Conservation (phyloP, 2,329 filamentous ascomycete genomes). For the Botrytis byssoidea region DNA sequence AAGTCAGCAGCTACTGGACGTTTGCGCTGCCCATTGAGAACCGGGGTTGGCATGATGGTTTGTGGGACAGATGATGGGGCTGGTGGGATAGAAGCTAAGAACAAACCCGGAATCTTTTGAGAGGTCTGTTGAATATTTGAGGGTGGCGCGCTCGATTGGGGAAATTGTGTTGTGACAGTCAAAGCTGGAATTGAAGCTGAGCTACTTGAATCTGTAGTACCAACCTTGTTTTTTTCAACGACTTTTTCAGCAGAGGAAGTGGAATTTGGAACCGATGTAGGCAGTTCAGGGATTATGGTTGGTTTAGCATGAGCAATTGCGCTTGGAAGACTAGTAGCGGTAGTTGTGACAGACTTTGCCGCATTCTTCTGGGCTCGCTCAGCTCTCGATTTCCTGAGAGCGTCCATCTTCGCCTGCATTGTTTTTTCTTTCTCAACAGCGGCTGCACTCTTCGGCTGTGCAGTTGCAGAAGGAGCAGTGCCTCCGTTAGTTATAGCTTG, state of each 20-base stretch:
- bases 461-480: background rate
- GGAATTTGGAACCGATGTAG: background rate
- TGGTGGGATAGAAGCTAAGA: slow-evolving; percentile 31
- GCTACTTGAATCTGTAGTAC: background rate
- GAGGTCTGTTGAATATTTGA: slow-evolving; percentile 12
- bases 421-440: slow-evolving; percentile 71
- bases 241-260: slow-evolving; percentile 1
- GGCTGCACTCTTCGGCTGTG: slow-evolving; percentile 27
- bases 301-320: slow-evolving; percentile 12
- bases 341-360: slow-evolving; percentile 34
- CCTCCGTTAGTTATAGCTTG: background rate
- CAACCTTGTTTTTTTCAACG: slow-evolving; percentile 7
- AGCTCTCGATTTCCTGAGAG: slow-evolving; percentile 60
- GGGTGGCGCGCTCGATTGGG: background rate
- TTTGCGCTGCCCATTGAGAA: slow-evolving; percentile 44
- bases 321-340: slow-evolving; percentile 11
- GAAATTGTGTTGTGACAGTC: slow-evolving; percentile 2
- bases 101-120: slow-evolving; percentile 33
- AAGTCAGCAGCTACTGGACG: slow-evolving; percentile 70
- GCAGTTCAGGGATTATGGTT: background rate
- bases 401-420: slow-evolving; percentile 75
- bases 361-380: slow-evolving; percentile 43
- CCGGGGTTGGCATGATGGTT: background rate
- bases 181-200: slow-evolving; percentile 5
- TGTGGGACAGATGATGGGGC: slow-evolving; percentile 19